Evolutionary conservation across 2,329 filamentous ascomycete genomes (phyloP).

Genomic region (Trichoderma polysporum): DNA sequence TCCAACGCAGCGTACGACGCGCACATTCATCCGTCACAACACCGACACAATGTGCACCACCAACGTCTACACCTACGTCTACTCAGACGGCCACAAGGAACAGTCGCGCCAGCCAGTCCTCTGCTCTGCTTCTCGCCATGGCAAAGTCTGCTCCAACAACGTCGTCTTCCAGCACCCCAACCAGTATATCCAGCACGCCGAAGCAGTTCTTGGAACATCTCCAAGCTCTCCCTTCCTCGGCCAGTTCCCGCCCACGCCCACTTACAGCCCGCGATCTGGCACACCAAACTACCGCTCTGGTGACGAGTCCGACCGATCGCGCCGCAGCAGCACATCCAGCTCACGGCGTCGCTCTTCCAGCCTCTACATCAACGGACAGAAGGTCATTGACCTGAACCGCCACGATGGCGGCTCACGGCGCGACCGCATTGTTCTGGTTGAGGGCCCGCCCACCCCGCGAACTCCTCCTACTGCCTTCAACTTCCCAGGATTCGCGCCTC

Average conservation of each 20-base stretch:
- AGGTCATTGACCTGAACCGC: conserved; percentile 36
- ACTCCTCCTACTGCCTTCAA: conserved; percentile 46
- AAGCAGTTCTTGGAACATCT: conserved; percentile 30
- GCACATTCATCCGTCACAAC: conserved; percentile 5
- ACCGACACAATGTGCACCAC: conserved; percentile 51
- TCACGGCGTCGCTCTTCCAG: conserved; percentile 36
- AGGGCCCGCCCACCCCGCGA: conserved; percentile 46
- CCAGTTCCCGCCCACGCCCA: conserved; percentile 44
- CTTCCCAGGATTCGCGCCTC: conserved; percentile 42
- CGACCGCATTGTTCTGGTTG: conserved; percentile 47
- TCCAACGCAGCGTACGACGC: conserved; percentile 10
- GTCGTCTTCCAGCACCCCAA: conserved; percentile 43
- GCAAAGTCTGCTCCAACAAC: conserved; percentile 43
- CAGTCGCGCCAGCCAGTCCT: conserved; percentile 37
- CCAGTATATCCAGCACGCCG: conserved; percentile 38
- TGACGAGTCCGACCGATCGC: conserved; percentile 39
- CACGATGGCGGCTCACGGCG: conserved; percentile 33
- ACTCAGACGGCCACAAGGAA: conserved; percentile 45
- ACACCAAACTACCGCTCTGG: conserved; percentile 39
- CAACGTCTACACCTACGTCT: conserved; percentile 47
- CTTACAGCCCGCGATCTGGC: conserved; percentile 34
- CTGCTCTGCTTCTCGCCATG: conserved; percentile 42
- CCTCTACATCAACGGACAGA: conserved; percentile 41
- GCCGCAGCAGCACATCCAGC: conserved; percentile 34
- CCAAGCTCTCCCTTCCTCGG: conserved; percentile 33